phyloP scores from a whole-genome alignment of 2,329 filamentous ascomycete species.

The Trichoderma sp. region DNA sequence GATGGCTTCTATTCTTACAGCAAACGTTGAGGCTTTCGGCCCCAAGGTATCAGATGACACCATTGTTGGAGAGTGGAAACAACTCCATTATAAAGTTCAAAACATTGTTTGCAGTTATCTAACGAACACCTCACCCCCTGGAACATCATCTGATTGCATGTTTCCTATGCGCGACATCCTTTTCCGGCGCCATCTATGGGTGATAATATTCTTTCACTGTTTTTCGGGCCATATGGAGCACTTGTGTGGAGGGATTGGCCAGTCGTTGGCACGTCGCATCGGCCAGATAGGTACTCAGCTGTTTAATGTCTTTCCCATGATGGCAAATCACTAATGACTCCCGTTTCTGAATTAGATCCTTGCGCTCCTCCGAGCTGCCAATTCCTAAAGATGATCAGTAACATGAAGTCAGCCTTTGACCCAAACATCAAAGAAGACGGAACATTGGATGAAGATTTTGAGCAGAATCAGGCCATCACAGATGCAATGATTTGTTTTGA shows the following conservation, averaged over 20 bases:
- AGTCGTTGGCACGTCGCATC: not conserved
- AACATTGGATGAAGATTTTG: not conserved
- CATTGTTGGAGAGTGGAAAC: not conserved
- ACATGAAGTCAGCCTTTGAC: not conserved
- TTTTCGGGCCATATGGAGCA: not conserved
- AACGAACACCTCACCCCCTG: not conserved
- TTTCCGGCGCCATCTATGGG: not conserved
- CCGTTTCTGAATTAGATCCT: not conserved
- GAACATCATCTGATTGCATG: too few species aligned
- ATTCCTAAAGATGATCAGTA: conserved; percentile 3
- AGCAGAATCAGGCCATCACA: not conserved
- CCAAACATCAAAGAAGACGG: not conserved
- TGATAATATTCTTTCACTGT: not conserved
- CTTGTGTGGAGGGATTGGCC: not conserved
- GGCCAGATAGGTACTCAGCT: not conserved
- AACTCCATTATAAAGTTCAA: not conserved
- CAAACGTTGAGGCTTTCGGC: not conserved
- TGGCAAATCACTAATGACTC: too few species aligned
- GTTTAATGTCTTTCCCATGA: too few species aligned
- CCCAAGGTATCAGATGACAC: not conserved
- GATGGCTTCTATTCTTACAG: not conserved
- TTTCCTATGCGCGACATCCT: not conserved
- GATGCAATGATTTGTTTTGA: not conserved
- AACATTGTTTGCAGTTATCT: not conserved
- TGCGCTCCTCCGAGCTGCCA: not conserved